Evolutionary conservation across 495 filamentous ascomycete genomes (phyloP).

Genomic region (Haplographium delicatum): DNA sequence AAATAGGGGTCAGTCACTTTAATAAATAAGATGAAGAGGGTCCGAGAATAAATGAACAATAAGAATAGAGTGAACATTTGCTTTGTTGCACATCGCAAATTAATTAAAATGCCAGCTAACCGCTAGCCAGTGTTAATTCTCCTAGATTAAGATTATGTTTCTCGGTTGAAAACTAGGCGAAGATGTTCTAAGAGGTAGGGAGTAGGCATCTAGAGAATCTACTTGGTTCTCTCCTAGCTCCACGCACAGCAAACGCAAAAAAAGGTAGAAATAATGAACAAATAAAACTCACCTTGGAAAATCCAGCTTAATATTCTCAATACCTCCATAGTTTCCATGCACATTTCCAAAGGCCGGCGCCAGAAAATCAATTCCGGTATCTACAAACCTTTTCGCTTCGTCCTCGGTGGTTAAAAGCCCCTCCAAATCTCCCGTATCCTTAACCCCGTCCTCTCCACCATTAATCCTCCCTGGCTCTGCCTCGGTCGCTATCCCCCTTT

Average conservation of each 20-base stretch:
- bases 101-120: too few relatives aligned
- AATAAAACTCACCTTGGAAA: constrained; percentile 15
- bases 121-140: too few relatives aligned
- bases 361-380: constrained; percentile 61
- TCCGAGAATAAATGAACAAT: too few relatives aligned
- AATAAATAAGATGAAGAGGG: too few relatives aligned
- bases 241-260: not conserved
- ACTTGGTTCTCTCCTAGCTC: not conserved
- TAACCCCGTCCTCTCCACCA: constrained; percentile 63
- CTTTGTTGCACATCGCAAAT: too few relatives aligned
- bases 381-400: constrained; percentile 57
- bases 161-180: too few relatives aligned
- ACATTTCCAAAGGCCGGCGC: constrained; percentile 70
- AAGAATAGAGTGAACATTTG: too few relatives aligned
- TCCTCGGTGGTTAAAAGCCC: constrained; percentile 58
- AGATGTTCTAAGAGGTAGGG: too few relatives aligned
- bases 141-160: too few relatives aligned
- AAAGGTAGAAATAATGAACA: not conserved
- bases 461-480: constrained; percentile 65
- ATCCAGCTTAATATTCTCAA: constrained; percentile 26
- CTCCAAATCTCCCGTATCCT: constrained; percentile 57
- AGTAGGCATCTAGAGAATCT: not conserved
- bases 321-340: constrained; percentile 58
- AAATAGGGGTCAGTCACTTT: not conserved
- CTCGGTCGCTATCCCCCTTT: constrained; percentile 58